phyloP scores from a whole-genome alignment of 2,329 filamentous ascomycete species.

The Pestalotiopsis sp. region DNA sequence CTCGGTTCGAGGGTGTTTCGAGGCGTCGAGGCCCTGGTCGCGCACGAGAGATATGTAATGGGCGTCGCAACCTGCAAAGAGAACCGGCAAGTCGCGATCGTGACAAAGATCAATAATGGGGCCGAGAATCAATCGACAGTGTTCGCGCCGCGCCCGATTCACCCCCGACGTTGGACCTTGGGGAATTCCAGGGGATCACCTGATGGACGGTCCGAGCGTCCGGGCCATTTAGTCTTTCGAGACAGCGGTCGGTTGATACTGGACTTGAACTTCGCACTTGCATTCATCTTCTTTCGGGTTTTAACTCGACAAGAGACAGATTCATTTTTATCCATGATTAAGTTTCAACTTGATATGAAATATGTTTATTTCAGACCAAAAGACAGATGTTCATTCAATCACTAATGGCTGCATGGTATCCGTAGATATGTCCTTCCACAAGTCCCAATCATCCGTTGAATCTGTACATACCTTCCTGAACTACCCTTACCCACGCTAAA shows the following conservation, averaged over 20 bases:
- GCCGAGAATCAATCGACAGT: neutral
- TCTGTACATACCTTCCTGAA: neutral
- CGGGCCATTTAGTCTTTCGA: neutral
- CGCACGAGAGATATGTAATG: neutral
- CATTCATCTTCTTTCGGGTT: neutral
- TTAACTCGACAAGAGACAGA: neutral
- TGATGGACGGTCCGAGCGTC: constrained; percentile 11
- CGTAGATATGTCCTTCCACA: neutral
- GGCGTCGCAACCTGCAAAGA: neutral
- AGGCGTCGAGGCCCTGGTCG: neutral
- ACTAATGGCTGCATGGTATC: neutral
- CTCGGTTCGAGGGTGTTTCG: neutral
- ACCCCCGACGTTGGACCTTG: neutral
- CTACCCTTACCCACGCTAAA: constrained; percentile 10
- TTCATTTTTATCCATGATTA: neutral
- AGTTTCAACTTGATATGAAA: too few relatives aligned
- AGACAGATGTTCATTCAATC: neutral
- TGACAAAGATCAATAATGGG: neutral
- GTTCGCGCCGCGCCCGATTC: neutral
- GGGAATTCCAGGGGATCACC: constrained; percentile 1
- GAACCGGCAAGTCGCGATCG: neutral
- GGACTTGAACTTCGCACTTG: neutral
- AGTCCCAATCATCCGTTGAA: neutral
- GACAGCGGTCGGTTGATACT: neutral
- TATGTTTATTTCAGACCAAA: neutral